Conservation (phyloP, 495 filamentous ascomycete genomes). For the Viridothelium virens region DNA sequence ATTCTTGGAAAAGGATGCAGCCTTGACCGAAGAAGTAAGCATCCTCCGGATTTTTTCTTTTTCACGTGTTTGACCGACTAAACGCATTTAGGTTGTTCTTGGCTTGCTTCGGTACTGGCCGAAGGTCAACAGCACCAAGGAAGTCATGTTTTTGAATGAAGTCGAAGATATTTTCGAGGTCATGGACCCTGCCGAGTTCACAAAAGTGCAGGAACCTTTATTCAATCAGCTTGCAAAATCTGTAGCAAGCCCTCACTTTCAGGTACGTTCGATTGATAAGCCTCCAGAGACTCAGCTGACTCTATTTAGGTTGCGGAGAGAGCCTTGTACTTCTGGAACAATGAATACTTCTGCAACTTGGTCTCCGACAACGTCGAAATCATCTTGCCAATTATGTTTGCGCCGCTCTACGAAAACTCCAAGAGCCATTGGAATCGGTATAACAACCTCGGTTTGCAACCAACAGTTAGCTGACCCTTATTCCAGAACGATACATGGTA, state of each 20-base stretch:
- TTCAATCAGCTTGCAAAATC: slow-evolving; percentile 97
- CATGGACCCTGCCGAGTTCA: slow-evolving; percentile 98
- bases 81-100: slow-evolving; percentile 64
- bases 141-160: slow-evolving; percentile 99
- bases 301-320: slow-evolving; percentile 74
- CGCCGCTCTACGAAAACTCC: slow-evolving; percentile 96
- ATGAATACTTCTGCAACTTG: slow-evolving; percentile 99
- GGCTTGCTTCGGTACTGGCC: slow-evolving; percentile 96
- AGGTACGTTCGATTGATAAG: slow-evolving; percentile 45
- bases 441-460: neutral
- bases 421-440: slow-evolving; percentile 99
- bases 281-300: slow-evolving; percentile 10
- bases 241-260: slow-evolving; percentile 96
- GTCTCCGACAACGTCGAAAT: slow-evolving; percentile 98
- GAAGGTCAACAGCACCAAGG: slow-evolving; percentile 98
- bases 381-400: slow-evolving; percentile 99
- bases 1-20: slow-evolving; percentile 96
- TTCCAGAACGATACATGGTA: slow-evolving; percentile 89
- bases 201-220: slow-evolving; percentile 94
- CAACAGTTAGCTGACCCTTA: slow-evolving; percentile 11
- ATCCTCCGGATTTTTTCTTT: neutral
- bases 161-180: slow-evolving; percentile 99
- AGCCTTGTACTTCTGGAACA: slow-evolving; percentile 99
- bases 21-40: slow-evolving; percentile 86
- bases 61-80: slow-evolving; percentile 8